Percentiles rank a stretch among this genome's conserved stretches.
These are phyloP conservation scores for Astrothelium subdiscretum DNA, from an alignment of 495 filamentous ascomycete genomes.

Conservation along the genomic window DNA sequence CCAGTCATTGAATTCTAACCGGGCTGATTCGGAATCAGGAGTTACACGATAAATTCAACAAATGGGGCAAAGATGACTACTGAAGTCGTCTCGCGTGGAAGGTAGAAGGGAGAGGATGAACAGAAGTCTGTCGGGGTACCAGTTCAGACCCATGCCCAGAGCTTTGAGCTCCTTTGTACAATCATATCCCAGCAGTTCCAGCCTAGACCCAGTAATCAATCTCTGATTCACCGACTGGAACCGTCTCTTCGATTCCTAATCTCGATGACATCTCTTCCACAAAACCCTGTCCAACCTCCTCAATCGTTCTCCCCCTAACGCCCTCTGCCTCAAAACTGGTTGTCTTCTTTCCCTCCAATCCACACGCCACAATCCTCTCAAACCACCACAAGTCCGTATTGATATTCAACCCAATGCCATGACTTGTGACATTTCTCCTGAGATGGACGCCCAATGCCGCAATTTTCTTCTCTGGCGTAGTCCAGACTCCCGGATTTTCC, in stretches of 20 bases:
- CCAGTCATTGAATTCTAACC: background rate
- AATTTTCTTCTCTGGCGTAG: conserved; percentile 50
- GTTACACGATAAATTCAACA: conserved; percentile 93
- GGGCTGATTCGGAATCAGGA: conserved; percentile 37
- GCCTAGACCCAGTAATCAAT: background rate
- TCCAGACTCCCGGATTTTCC: conserved; percentile 82
- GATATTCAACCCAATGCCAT: conserved; percentile 79
- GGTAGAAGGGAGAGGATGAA: background rate
- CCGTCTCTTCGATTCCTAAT: conserved; percentile 9
- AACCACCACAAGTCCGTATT: conserved; percentile 59
- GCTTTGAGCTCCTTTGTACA: too few relatives aligned
- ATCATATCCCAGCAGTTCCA: background rate
- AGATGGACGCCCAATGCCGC: conserved; percentile 84
- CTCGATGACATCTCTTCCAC: conserved; percentile 19
- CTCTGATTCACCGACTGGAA: background rate
- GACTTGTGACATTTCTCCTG: conserved; percentile 68
- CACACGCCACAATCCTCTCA: conserved; percentile 74
- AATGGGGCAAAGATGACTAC: conserved; percentile 82
- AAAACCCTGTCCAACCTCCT: conserved; percentile 24
- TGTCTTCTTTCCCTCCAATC: conserved; percentile 61
- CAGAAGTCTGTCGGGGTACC: background rate
- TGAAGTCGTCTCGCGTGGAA: background rate
- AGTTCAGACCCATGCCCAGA: background rate
- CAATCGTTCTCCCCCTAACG: conserved; percentile 17
- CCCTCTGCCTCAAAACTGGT: conserved; percentile 47